phyloP scores from a whole-genome alignment of 331 rosid genomes.

The Rosa hybrid region DNA sequence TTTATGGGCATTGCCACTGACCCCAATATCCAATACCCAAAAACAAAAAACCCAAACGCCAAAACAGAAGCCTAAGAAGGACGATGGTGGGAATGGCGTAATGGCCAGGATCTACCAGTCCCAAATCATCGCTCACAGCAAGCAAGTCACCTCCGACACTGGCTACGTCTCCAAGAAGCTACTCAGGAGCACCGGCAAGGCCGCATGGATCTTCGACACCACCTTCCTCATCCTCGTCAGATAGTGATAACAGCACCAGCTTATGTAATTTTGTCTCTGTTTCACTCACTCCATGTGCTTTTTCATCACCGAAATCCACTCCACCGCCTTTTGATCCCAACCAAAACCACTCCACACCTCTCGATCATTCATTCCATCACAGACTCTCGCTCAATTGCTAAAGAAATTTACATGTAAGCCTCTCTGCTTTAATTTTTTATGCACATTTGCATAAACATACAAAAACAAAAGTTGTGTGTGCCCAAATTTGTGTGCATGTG shows the following conservation, averaged over 20 bases:
- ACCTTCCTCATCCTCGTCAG: constrained; percentile 67
- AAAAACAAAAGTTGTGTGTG: background rate
- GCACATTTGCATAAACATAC: background rate
- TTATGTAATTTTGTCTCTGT: background rate
- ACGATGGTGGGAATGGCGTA: constrained; percentile 28
- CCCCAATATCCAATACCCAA: no score
- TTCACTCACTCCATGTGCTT: background rate
- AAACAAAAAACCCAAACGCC: no score
- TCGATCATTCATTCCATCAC: background rate
- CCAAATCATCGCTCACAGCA: constrained; percentile 54
- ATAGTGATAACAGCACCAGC: background rate
- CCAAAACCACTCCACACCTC: background rate
- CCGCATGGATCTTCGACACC: constrained; percentile 96
- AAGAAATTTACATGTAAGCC: background rate
- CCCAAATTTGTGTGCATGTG: background rate
- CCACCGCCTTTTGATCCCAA: background rate
- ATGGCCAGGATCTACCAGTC: constrained; percentile 58
- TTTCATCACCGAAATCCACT: background rate
- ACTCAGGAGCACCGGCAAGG: constrained; percentile 84
- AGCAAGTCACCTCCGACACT: constrained; percentile 60
- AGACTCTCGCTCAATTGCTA: background rate
- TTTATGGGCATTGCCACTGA: no score
- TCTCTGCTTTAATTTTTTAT: background rate
- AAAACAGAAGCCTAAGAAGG: constrained; percentile 27
- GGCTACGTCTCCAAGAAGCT: constrained; percentile 63